Evolutionary conservation across 345 rosid genomes (phyloP), one percentile per base, ranked within the genome.

Genomic region (Clausena lansium): DNA sequence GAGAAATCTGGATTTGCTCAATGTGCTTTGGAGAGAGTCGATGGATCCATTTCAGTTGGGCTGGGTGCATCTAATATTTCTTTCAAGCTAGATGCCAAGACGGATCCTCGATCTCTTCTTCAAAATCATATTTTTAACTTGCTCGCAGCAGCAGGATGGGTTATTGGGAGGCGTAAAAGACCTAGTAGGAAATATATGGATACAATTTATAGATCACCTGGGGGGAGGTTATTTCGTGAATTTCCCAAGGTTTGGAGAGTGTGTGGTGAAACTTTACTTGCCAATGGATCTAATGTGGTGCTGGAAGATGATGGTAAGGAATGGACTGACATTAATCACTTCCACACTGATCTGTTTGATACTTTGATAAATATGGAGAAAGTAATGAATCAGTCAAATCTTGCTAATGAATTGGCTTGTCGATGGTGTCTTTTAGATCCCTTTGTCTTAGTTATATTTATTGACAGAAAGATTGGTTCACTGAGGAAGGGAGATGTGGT

Each of bases 351-450:
- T 85, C 88, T 93, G 73, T 78, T 86, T 36, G 81, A 83, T 71
- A 77, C 84, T 19, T 81, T 93, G 84, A 71, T 55, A 83, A 89
- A 77, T 55, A 74, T 92, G 65, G 90, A 87, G 84, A 90, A 86
- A 86, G 88, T 87, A 82, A 73, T 83, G 77, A 84, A 85, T 79
- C 83, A 76, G 13, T 74, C 84, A 70, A 84, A 82, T 77, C 78
- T 79, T 82, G 77, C 70, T n/a, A 69, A 73, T 77, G 79, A 81
- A 24, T 85, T 92, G 82, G 90, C 91, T 76, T 90, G 80, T 81
- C 81, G 73, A 74, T 95, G 99, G 99, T 86, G 77, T 80, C 73
- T 88, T 60, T 87, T 95, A 77, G 97, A 95, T 82, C 99, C 99
- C 77, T 95, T 95, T 86, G 95, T 95, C 72, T 86, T 83, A 76